Evolutionary conservation across 1,284 basidiomycete genomes (phyloP), one percentile per base, ranked within the genome.

Genomic region (Trametes hirsuta): DNA sequence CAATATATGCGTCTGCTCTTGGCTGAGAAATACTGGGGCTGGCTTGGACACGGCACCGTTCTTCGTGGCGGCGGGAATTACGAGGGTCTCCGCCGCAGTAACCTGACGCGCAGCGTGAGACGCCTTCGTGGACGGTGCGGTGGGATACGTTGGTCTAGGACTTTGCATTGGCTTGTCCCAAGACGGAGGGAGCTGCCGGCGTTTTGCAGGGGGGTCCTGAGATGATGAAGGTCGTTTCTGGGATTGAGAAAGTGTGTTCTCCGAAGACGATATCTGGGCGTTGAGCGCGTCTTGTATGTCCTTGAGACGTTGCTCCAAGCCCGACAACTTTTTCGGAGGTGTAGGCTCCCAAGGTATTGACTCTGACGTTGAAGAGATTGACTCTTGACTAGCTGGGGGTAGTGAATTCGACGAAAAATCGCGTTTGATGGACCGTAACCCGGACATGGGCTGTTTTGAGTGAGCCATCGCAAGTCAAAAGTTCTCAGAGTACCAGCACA

Each of bases 1-100:
- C 60, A 97, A 76, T 46, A 98, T 93, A 64, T 90, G 84, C 55
- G 81, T 85, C 74, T 98, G 95, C 70, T 97, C 95, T 58, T 83
- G 76, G 71, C 93, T 95, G 59, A 98, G 79, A 67, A 80, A 83
- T 18, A 90, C 74, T 0, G 75, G 63, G 2, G 82, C 76, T 6
- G 80, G 67, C 60, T 81, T 84, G 35, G 54, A 24, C 12, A 71
- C 30, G 0, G 60, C 59, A 5, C 66, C 61, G 37, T 50, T 65
- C 37, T 61, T 67, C 2, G 61, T 47, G 0, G 69, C 30, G 1
- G 64, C 59, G 12, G 66, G 53, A 2, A 67, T 55, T 2, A 66
- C 58, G 6, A 66, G 47, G 0, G 62, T 54, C 34, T 63, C 58
- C 21, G 49, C 58, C 18, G 55, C 45, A 41, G 59, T 63, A 10